Conservation (phyloP, 1,284 basidiomycete genomes). For the Cryptococcus sp. region DNA sequence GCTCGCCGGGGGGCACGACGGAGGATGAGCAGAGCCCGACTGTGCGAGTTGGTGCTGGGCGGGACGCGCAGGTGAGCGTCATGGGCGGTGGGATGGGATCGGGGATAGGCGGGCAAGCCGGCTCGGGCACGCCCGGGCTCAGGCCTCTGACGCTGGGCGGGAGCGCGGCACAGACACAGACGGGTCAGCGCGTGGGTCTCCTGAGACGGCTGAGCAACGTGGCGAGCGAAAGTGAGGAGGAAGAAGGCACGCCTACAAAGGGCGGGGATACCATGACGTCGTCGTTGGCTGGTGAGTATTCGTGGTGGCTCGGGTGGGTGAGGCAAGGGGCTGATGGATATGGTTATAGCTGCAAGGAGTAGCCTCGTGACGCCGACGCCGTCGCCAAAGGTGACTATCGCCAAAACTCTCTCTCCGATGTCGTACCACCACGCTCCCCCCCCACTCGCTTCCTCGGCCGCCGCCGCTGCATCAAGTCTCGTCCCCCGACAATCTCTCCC, state of each 20-base stretch:
- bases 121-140: neutral
- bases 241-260: constrained; percentile 50
- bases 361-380: constrained; percentile 27
- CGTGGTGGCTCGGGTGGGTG: neutral
- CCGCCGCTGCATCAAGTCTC: constrained; percentile 14
- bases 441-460: constrained; percentile 8
- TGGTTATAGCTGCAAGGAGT: constrained; percentile 14
- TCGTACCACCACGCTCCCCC: constrained; percentile 3
- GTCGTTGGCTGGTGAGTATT: constrained; percentile 17
- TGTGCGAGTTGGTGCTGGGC: constrained; percentile 23
- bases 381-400: constrained; percentile 16
- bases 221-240: constrained; percentile 39
- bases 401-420: constrained; percentile 7
- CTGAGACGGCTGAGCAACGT: constrained; percentile 37
- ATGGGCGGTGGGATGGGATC: neutral
- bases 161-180: neutral
- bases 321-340: neutral
- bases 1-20: constrained; percentile 47
- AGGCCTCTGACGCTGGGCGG: constrained; percentile 11
- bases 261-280: constrained; percentile 19
- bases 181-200: constrained; percentile 24
- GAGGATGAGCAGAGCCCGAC: constrained; percentile 48
- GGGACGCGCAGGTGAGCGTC: constrained; percentile 5
- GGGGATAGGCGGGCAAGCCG: neutral
- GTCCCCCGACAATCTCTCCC: constrained; percentile 48